Conservation (phyloP, 768 basidiomycete species). For the Xerocomus brunneocitrinus region DNA sequence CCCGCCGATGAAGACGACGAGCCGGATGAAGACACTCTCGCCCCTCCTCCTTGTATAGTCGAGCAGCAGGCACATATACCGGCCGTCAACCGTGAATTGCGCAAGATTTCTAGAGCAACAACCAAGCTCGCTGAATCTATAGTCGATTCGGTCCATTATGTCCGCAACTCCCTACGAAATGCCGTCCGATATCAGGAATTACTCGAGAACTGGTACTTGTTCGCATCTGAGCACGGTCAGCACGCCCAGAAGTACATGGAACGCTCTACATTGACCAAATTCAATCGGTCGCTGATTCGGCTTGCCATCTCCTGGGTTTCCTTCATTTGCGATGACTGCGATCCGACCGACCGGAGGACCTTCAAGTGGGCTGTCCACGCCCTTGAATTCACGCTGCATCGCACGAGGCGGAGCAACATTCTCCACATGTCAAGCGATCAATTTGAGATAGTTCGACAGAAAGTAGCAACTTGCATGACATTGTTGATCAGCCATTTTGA, state of each 20-base stretch:
- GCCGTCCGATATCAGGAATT: slow-evolving; percentile 74
- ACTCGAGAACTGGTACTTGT: slow-evolving; percentile 90
- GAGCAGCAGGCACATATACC: slow-evolving; percentile 92
- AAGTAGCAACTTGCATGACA: slow-evolving; percentile 94
- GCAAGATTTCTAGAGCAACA: slow-evolving; percentile 86
- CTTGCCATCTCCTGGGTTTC: slow-evolving; percentile 97
- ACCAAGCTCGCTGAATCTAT: slow-evolving; percentile 90
- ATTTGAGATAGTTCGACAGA: slow-evolving; percentile 84
- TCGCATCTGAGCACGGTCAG: slow-evolving; percentile 94
- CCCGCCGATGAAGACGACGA: slow-evolving; percentile 63
- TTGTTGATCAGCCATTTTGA: slow-evolving; percentile 97
- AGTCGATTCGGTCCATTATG: slow-evolving; percentile 85
- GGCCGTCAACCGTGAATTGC: slow-evolving; percentile 79
- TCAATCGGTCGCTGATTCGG: slow-evolving; percentile 79
- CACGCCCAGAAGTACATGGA: slow-evolving; percentile 90
- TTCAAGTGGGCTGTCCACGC: slow-evolving; percentile 99
- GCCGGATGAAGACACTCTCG: slow-evolving; percentile 38
- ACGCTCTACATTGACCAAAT: slow-evolving; percentile 58
- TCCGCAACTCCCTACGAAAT: slow-evolving; percentile 61
- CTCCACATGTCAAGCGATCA: slow-evolving; percentile 83
- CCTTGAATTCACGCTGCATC: slow-evolving; percentile 84
- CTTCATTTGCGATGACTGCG: slow-evolving; percentile 97
- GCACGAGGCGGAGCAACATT: slow-evolving; percentile 86
- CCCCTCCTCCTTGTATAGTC: slow-evolving; percentile 47
- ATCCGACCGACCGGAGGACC: slow-evolving; percentile 90